Conservation (phyloP, 2,329 filamentous ascomycete genomes). For the Cercospora canescens region DNA sequence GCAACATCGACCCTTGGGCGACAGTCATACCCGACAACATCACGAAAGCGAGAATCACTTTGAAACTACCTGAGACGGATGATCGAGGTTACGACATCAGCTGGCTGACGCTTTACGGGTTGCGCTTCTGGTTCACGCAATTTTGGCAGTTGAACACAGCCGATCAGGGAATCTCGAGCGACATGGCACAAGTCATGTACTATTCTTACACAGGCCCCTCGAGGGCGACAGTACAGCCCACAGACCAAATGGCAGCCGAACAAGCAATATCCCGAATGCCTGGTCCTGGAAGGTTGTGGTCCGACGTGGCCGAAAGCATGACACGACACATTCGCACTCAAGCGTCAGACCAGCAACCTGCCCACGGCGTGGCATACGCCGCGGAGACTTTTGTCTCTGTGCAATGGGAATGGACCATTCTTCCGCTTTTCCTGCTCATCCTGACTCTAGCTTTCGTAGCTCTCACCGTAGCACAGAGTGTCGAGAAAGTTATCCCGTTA, state of each 20-base stretch:
- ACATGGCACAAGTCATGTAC: background rate
- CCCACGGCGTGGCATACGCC: background rate
- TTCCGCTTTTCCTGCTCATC: constrained; percentile 8
- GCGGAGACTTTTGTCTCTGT: constrained; percentile 10
- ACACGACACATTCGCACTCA: constrained; percentile 5
- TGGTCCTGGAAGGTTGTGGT: background rate
- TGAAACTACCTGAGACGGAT: background rate
- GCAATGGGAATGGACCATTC: constrained; percentile 17
- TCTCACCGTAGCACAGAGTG: constrained; percentile 1
- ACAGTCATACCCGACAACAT: background rate
- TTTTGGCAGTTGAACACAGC: background rate
- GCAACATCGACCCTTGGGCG: background rate
- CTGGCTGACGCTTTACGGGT: background rate
- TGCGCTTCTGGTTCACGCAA: background rate
- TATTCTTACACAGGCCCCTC: background rate
- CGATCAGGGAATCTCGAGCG: background rate
- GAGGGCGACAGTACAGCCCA: background rate
- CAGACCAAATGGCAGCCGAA: background rate
- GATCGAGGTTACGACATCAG: background rate
- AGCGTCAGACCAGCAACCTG: background rate
- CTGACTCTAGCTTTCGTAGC: constrained; percentile 10
- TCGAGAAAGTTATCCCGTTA: background rate
- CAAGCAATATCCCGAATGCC: background rate
- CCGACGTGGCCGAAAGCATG: constrained; percentile 13
- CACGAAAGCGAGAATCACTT: background rate